phyloP scores from a whole-genome alignment of 2,329 filamentous ascomycete genomes.

The Aspergillus uvarum region DNA sequence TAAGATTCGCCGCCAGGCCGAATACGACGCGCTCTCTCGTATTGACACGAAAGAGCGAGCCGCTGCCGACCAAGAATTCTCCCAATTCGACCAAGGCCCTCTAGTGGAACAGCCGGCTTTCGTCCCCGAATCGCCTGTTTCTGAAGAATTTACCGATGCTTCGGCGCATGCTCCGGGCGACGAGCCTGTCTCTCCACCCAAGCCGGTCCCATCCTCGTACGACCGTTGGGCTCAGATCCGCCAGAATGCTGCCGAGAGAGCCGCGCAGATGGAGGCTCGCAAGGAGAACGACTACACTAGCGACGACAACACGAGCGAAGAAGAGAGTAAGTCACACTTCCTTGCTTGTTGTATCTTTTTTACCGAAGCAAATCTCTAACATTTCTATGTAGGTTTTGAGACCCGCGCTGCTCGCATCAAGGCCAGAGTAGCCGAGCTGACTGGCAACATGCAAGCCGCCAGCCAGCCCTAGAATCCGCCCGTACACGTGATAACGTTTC shows the following conservation, averaged over 20 bases:
- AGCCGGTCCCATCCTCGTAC: slow-evolving; percentile 39
- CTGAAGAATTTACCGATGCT: slow-evolving; percentile 16
- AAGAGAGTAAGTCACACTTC: slow-evolving; percentile 73
- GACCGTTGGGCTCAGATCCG: slow-evolving; percentile 96
- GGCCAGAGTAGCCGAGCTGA: slow-evolving; percentile 91
- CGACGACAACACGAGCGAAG: slow-evolving; percentile 87
- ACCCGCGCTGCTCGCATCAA: slow-evolving; percentile 96
- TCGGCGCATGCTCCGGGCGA: slow-evolving; percentile 6
- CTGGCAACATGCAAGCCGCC: slow-evolving; percentile 71
- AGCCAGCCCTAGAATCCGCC: slow-evolving; percentile 12
- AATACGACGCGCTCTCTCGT: slow-evolving; percentile 59
- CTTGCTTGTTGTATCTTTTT: not conserved
- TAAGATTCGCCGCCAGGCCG: slow-evolving; percentile 50
- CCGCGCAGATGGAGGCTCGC: slow-evolving; percentile 55
- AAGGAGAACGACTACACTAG: slow-evolving; percentile 62
- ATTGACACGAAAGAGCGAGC: slow-evolving; percentile 54
- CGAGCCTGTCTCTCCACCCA: slow-evolving; percentile 7
- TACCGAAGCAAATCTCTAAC: slow-evolving; percentile 24
- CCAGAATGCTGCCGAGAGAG: slow-evolving; percentile 86
- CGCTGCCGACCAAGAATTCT: slow-evolving; percentile 53
- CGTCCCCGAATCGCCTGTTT: slow-evolving; percentile 52
- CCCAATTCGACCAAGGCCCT: slow-evolving; percentile 83
- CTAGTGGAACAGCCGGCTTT: slow-evolving; percentile 84
- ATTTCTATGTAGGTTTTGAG: slow-evolving; percentile 71
- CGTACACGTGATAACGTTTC: not conserved